Evolutionary conservation across 805 yeast genomes (phyloP), one percentile per base, ranked within the genome.

Genomic region (Kuraishia borneana): DNA sequence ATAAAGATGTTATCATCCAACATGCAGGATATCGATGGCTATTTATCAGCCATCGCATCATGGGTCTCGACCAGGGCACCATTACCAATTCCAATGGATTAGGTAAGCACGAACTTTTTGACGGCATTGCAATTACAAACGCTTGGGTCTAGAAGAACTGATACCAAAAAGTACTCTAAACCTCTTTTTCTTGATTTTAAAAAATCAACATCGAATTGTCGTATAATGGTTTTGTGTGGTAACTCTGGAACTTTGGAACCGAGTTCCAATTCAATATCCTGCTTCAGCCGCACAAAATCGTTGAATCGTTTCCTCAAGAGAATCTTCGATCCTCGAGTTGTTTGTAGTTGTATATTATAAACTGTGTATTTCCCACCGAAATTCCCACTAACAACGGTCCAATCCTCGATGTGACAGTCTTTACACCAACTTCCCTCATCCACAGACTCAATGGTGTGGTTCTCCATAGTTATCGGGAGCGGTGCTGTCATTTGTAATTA

Each of bases 261-360:
- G 21, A 51, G 55, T 3, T 28, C 31, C 10, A 44, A 46, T n/a
- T n/a, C n/a, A 16, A 80, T 50, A 4, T 43, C 39, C 1, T 44
- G 44, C 18, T 78, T 60, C 23, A 83, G 60, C 21, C 38, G 40
- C 26, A 56, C 76, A 39, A 83, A 70, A 30, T 83, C 89, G 23
- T 73, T 68, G 51, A 79, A 83, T 26, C 95, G 51, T 48, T 70
- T 73, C 47, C 73, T 68, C 3, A 73, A 45, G 30, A 56, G 49
- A 14, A 80, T 62, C 38, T 58, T 58, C 3, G 69, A 56, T 2
- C 57, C 54, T 13, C 46, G 39, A 2, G 29, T 17, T 2, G 58
- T 48, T 26, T 46, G 50, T 46, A 32, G 21, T 18, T 13, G 12
- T 6, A 32, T 23, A 3, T 29, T 45, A 58, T 59, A 56, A 8